Base-by-base conservation (phyloP, 306 rosid species). In the Quercus agrifolia region DNA sequence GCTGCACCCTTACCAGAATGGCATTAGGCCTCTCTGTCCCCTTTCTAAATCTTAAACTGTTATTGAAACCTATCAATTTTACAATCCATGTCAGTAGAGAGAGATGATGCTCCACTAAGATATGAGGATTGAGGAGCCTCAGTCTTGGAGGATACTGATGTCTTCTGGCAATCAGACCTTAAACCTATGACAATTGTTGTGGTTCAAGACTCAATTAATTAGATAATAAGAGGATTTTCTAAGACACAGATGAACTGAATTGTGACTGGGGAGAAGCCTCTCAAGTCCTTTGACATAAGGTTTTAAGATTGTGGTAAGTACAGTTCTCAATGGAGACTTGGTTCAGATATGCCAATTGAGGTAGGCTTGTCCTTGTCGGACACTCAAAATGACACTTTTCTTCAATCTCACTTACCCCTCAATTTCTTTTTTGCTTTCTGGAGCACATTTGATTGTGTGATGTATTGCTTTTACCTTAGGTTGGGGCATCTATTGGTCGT, bases 401-500 rank as follows among this genome's bases (percentile, higher is more conserved):
- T 83, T 77, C 83, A 82, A 74, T 74, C 82, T 67, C 70, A 80
- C 52, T 4, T 59, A 73, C 35, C 80, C 77, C 79, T 56, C 64
- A 28, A 67, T 33, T 77, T 58, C 78, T 33, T 81, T 80, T 63
- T 62, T 66, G 52, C 82, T 73, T 74, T 77, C 52, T 74, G 84
- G 82, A 86, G 84, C 85, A 63, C 88, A 88, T 87, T 92, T 94
- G 90, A 94, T 94, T 79, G 90, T 83, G 91, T 89, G 90, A 70
- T 92, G 78, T 89, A 83, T 88, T 94, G 89, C 90, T 94, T 88
- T 86, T 82, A 91, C 89, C 86, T 83, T 94, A 94, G 99, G 99
- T 94, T 84, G 95, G 88, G 87, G 87, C 82, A 77, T 83, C 87
- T 84, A 81, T 82, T 87, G 91, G 69, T 78, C 79, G 79, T 81